Conservation (phyloP, 2,329 filamentous ascomycete genomes). For the Trichoderma sp. region DNA sequence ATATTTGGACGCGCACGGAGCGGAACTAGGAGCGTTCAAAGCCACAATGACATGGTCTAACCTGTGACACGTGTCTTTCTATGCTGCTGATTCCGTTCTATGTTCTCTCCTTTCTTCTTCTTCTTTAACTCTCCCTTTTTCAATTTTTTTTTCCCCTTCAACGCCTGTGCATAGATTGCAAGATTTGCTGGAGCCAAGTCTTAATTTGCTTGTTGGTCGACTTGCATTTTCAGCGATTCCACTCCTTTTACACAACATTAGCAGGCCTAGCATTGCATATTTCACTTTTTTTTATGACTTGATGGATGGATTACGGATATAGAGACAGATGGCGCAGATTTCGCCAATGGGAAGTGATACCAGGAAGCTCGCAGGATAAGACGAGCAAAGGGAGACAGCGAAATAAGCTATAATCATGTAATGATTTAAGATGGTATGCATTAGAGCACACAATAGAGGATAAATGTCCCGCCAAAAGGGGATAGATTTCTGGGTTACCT, state of each 20-base stretch:
- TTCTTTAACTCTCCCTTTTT: background rate
- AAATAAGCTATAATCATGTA: conserved; percentile 2
- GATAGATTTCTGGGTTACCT: background rate
- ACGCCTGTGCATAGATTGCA: conserved; percentile 8
- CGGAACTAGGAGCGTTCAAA: conserved; percentile 37
- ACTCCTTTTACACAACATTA: background rate
- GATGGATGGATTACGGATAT: background rate
- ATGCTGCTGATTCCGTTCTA: background rate
- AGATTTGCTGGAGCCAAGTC: conserved; percentile 14
- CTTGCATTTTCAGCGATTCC: conserved; percentile 18
- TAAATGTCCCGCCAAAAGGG: background rate
- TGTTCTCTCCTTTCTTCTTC: background rate
- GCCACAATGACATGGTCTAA: conserved; percentile 37
- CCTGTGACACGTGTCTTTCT: background rate
- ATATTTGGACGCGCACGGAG: conserved; percentile 39
- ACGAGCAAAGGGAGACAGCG: background rate
- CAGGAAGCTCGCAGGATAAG: background rate
- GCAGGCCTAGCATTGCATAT: conserved; percentile 18
- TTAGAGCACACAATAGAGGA: background rate
- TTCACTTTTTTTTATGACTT: background rate
- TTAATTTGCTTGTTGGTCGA: background rate
- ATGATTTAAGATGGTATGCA: conserved; percentile 11
- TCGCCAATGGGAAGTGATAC: background rate
- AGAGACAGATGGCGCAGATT: conserved; percentile 3
- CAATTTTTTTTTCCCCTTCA: background rate